A percentile compares a stretch with the other conserved stretches of the same genome.
phyloP scores from a whole-genome alignment of 192 early-diverging fungal species.

The Dissophora globulifera region DNA sequence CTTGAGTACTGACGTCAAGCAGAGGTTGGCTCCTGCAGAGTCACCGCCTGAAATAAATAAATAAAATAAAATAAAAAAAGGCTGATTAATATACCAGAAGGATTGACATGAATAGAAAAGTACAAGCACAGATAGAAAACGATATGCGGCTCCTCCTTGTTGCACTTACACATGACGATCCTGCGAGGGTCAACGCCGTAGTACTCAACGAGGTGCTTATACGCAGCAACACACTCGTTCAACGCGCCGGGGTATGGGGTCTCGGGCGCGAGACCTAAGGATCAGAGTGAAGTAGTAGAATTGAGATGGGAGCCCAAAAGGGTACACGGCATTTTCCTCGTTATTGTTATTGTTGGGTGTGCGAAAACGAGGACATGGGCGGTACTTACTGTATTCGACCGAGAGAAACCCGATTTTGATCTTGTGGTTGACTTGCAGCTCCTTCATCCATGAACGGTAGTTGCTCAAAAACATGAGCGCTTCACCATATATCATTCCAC shows the following conservation, averaged over 20 bases:
- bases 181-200: constrained; percentile 29
- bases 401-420: constrained; percentile 39
- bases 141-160: no score
- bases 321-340: no score
- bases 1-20: constrained; percentile 39
- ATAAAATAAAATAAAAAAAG: background rate
- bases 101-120: no score
- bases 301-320: background rate
- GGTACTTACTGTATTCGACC: constrained; percentile 37
- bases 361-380: background rate
- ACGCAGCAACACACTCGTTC: constrained; percentile 54
- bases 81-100: background rate
- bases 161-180: constrained; percentile 45
- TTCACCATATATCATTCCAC: constrained; percentile 41
- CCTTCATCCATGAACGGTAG: constrained; percentile 50
- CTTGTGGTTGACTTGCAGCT: constrained; percentile 32
- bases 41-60: constrained; percentile 26
- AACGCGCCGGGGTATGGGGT: constrained; percentile 34
- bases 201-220: constrained; percentile 36
- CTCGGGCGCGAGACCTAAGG: constrained; percentile 37
- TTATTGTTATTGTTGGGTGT: background rate
- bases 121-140: no score
- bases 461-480: constrained; percentile 41
- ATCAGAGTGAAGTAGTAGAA: background rate
- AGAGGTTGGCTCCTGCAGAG: constrained; percentile 52